Base-by-base conservation (phyloP, 495 filamentous ascomycete genomes). In the Aspergillus wentii region DNA sequence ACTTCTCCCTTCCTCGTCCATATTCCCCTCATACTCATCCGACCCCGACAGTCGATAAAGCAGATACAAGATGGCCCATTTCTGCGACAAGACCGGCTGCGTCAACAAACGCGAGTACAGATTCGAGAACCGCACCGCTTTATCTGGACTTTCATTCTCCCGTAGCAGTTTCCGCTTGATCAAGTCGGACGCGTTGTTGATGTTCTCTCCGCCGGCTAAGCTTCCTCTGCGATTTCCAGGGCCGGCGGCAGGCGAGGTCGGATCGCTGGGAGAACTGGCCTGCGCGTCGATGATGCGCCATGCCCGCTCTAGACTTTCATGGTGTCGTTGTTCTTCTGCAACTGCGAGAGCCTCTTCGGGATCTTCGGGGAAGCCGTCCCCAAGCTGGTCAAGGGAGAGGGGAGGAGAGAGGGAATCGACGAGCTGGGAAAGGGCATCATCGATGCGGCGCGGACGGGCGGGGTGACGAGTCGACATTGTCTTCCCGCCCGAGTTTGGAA, bases 21-120 rank as follows among this genome's bases (percentile, higher is more conserved):
- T 21, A 21, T 42, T 28, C 3, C 35, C 50, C 17, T 56, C 51
- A 7, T 35, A 9, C 5, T 61, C 59, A 13, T 64, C 56, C 18
- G 82, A 79, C 43, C 79, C 77, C 32, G 84, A 79, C 28, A 98
- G 72, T 47, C 85, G 83, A 52, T 88, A 83, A 15, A 99, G 78
- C 29, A 99, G 75, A 54, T 91, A 88, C 5, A 99, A 71, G 46
- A 96, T 94, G 2, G 85, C 88, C 88, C 91, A 96, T 76, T 97
- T 99, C 59, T 95, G 84, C 49, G 81, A 82, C 20, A 99, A 71
- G 2, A 97, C 90, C 3, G 91, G 90, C 48, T 94, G 82, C 17
- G 88, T 84, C 14, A 95, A 69, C 17, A 99, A 76, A 26, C 85
- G 75, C 25, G 86, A 85, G 65, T 91, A 94, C 32, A 97, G 73